Conservation (phyloP, 352 stramenopile genomes). For the Globisporangium okanoganense region DNA sequence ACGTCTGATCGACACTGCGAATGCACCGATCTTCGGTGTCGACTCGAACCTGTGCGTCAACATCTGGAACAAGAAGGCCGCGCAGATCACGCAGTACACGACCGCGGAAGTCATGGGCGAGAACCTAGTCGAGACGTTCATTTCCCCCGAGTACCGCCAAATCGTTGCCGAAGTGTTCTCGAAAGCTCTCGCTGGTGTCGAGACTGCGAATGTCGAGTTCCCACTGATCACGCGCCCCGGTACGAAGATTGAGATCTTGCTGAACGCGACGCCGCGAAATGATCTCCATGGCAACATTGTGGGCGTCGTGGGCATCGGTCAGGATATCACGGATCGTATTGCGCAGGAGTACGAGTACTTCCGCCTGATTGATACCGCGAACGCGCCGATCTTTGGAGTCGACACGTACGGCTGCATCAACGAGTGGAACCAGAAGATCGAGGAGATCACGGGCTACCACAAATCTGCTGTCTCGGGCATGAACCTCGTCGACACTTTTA, state of each 20-base stretch:
- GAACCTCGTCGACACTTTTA: conserved; percentile 61
- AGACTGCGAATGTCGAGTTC: conserved; percentile 88
- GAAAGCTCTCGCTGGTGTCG: conserved; percentile 63
- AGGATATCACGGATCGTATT: conserved; percentile 33
- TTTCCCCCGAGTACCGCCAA: conserved; percentile 64
- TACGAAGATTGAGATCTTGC: conserved; percentile 70
- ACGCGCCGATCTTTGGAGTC: conserved; percentile 72
- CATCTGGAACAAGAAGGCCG: conserved; percentile 91
- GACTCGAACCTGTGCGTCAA: conserved; percentile 86
- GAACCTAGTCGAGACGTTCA: conserved; percentile 84
- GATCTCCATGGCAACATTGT: conserved; percentile 77
- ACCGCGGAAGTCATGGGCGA: conserved; percentile 77
- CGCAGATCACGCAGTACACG: conserved; percentile 84
- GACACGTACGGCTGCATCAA: conserved; percentile 74
- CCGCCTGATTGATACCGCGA: conserved; percentile 69
- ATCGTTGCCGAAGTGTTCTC: conserved; percentile 67
- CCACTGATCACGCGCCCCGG: conserved; percentile 69
- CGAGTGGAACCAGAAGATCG: conserved; percentile 77
- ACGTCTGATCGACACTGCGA: conserved; percentile 88
- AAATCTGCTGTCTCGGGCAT: conserved; percentile 52
- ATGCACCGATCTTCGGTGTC: conserved; percentile 90
- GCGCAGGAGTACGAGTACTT: conserved; percentile 80
- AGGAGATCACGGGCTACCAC: conserved; percentile 68
- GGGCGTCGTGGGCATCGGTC: conserved; percentile 82
- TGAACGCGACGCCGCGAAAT: conserved; percentile 70